Percentiles rank a stretch among this genome's conserved stretches.
Evolutionary conservation across 768 basidiomycete genomes (phyloP).

Genomic region (Trametes cinnabarina): DNA sequence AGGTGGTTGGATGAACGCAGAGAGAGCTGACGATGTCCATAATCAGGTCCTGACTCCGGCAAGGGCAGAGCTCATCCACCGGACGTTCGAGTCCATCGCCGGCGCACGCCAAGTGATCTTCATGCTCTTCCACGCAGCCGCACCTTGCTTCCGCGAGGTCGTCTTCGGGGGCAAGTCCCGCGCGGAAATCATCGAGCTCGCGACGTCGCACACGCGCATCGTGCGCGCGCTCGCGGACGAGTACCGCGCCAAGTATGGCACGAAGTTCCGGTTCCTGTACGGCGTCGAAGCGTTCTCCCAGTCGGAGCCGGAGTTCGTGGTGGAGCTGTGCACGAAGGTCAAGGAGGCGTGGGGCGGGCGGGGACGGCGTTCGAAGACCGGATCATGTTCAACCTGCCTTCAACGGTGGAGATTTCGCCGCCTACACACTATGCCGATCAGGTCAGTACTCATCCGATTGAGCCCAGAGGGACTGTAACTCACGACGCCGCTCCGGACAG

Average conservation of each 20-base stretch:
- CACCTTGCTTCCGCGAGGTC: constrained; percentile 84
- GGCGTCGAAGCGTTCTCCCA: constrained; percentile 99
- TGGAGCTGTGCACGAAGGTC: constrained; percentile 92
- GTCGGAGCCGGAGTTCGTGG: constrained; percentile 92
- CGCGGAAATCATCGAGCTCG: constrained; percentile 87
- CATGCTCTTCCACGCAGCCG: constrained; percentile 99
- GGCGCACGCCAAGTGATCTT: constrained; percentile 91
- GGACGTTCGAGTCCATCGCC: constrained; percentile 84
- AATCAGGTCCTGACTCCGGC: constrained; percentile 92
- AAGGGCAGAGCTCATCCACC: constrained; percentile 89
- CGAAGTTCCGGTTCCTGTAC: constrained; percentile 92
- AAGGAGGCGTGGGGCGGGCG: constrained; percentile 91
- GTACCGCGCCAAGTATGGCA: constrained; percentile 79
- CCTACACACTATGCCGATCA: constrained; percentile 99
- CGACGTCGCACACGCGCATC: constrained; percentile 82
- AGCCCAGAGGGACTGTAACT: too few relatives aligned
- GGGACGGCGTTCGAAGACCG: constrained; percentile 61
- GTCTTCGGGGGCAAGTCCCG: constrained; percentile 89
- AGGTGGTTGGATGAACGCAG: too few relatives aligned
- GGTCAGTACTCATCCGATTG: constrained; percentile 44
- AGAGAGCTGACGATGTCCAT: constrained; percentile 14
- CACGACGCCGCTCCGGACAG: constrained; percentile 41
- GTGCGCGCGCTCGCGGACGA: constrained; percentile 83
- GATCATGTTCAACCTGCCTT: constrained; percentile 97
- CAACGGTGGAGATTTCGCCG: constrained; percentile 95